phyloP scores from a whole-genome alignment of 2,329 filamentous ascomycete genomes.

The Drechslerella coelobrocha region DNA sequence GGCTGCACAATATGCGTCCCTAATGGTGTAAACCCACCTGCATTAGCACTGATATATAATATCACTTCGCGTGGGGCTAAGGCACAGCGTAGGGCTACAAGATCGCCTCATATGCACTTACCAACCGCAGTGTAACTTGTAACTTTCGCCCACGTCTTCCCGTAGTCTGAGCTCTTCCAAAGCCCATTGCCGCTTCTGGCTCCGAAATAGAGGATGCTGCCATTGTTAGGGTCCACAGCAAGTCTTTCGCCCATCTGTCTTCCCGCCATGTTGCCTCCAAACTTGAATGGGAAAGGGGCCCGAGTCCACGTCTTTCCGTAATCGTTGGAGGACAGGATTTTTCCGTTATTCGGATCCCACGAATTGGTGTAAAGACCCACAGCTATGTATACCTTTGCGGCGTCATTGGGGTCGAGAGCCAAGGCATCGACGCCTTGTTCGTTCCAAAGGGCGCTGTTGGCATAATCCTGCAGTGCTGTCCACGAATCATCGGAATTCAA shows the following conservation, averaged over 20 bases:
- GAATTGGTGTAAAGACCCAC: constrained; percentile 67
- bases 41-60: too few relatives aligned
- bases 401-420: constrained; percentile 65
- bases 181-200: constrained; percentile 67
- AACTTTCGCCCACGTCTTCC: constrained; percentile 65
- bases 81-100: neutral
- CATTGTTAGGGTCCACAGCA: constrained; percentile 66
- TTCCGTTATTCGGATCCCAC: constrained; percentile 66
- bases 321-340: constrained; percentile 65
- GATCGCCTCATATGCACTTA: neutral
- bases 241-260: constrained; percentile 67
- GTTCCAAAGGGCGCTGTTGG: constrained; percentile 62
- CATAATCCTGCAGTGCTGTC: constrained; percentile 65
- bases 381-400: constrained; percentile 64
- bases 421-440: constrained; percentile 67
- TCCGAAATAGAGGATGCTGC: constrained; percentile 67
- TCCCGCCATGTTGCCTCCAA: constrained; percentile 69
- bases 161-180: constrained; percentile 67
- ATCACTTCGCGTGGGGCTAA: neutral
- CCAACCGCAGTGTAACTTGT: constrained; percentile 62
- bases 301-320: constrained; percentile 64
- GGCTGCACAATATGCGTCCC: constrained; percentile 63
- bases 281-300: constrained; percentile 65
- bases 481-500: constrained; percentile 66
- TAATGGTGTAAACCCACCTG: too few relatives aligned